A percentile compares a stretch with the other conserved stretches of the same genome.
Conservation (phyloP, 495 filamentous ascomycete species). For the Xylaria scruposa region DNA sequence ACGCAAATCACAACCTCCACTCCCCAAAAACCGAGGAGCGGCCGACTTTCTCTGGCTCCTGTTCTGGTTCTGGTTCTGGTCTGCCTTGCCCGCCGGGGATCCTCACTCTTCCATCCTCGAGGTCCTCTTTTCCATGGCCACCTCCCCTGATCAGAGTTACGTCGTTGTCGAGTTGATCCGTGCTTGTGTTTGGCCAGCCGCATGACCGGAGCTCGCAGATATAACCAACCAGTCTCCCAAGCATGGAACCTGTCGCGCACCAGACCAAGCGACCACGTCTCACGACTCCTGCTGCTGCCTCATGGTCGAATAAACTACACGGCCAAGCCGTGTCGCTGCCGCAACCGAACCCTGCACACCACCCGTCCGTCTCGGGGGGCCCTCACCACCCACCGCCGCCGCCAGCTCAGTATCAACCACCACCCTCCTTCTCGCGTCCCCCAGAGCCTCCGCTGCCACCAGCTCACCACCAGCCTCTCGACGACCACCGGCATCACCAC, state of each 20-base stretch:
- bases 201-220: constrained; percentile 41
- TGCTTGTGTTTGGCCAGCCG: constrained; percentile 25
- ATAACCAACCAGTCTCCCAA: constrained; percentile 45
- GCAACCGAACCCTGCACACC: constrained; percentile 50
- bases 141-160: constrained; percentile 44
- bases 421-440: constrained; percentile 49
- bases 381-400: constrained; percentile 52
- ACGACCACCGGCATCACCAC: constrained; percentile 53
- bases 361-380: constrained; percentile 37
- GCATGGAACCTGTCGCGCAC: constrained; percentile 58
- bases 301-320: constrained; percentile 50
- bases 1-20: constrained; percentile 40
- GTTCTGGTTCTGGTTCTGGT: not conserved
- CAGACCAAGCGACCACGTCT: constrained; percentile 57
- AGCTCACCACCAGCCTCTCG: constrained; percentile 49
- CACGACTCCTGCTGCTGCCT: constrained; percentile 43
- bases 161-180: constrained; percentile 41
- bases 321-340: constrained; percentile 52
- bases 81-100: constrained; percentile 38
- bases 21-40: constrained; percentile 33
- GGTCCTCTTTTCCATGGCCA: constrained; percentile 48
- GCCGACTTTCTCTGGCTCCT: constrained; percentile 11
- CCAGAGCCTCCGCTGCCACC: constrained; percentile 44
- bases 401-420: constrained; percentile 50
- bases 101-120: constrained; percentile 35